phyloP scores from a whole-genome alignment of 495 filamentous ascomycete genomes.

The Penicillium riverlandense region DNA sequence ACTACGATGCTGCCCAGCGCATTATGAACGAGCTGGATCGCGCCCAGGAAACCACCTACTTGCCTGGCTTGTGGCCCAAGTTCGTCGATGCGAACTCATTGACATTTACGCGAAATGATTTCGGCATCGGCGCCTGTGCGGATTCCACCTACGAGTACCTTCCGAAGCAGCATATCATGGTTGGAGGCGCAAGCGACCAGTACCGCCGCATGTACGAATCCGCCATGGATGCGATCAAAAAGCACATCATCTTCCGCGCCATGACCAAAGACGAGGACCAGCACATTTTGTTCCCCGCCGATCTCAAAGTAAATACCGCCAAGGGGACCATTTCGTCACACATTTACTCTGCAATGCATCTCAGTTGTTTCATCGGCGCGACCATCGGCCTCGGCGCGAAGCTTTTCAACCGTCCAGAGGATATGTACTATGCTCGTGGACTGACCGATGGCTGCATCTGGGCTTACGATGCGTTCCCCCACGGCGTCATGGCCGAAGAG shows the following conservation, averaged over 20 bases:
- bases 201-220: constrained; percentile 75
- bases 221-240: constrained; percentile 60
- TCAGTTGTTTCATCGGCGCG: constrained; percentile 56
- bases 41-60: constrained; percentile 56
- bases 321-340: too few relatives aligned
- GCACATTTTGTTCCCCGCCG: constrained; percentile 71
- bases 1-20: constrained; percentile 88
- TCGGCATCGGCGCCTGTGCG: constrained; percentile 77
- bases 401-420: constrained; percentile 47
- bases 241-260: constrained; percentile 71
- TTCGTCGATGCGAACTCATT: constrained; percentile 56
- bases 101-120: constrained; percentile 45
- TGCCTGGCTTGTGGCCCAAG: constrained; percentile 82
- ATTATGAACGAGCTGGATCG: constrained; percentile 76
- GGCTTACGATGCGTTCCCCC: constrained; percentile 50
- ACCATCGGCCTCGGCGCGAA: constrained; percentile 55
- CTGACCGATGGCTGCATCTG: constrained; percentile 54
- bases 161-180: constrained; percentile 71
- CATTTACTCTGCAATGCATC: constrained; percentile 14
- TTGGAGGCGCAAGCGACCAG: constrained; percentile 72
- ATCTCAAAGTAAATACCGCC: constrained; percentile 19
- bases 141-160: constrained; percentile 97
- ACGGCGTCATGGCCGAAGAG: constrained; percentile 55
- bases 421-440: constrained; percentile 47
- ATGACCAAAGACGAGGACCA: constrained; percentile 64